These are phyloP conservation scores for Phlebiopsis gigantea DNA, from an alignment of 768 basidiomycete genomes.

Conservation along the genomic window DNA sequence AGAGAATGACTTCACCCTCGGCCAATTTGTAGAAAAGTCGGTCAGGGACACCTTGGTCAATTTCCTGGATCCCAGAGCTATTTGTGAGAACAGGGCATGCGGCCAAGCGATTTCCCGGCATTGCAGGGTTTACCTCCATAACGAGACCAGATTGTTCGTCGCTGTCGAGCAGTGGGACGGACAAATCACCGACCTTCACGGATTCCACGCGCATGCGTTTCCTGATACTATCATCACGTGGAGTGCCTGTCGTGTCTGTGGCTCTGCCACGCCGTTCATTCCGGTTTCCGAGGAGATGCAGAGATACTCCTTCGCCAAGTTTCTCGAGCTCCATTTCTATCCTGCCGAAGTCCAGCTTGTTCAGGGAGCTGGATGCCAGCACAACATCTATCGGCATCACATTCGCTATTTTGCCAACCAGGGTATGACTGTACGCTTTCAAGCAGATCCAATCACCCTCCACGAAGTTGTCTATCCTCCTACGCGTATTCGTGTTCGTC, in stretches of 20 bases:
- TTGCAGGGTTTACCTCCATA: conserved; percentile 88
- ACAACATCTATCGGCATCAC: conserved; percentile 92
- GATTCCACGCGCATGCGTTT: conserved; percentile 40
- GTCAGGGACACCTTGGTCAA: conserved; percentile 64
- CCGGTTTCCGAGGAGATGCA: conserved; percentile 90
- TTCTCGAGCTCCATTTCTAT: conserved; percentile 94
- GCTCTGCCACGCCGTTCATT: conserved; percentile 80
- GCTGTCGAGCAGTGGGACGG: conserved; percentile 89
- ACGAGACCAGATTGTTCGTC: conserved; percentile 74
- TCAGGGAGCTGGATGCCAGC: conserved; percentile 86
- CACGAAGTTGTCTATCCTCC: conserved; percentile 90
- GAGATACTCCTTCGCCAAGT: conserved; percentile 92
- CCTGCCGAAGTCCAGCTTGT: conserved; percentile 80
- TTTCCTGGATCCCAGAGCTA: conserved; percentile 66
- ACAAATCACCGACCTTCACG: conserved; percentile 55
- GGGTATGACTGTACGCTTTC: conserved; percentile 84
- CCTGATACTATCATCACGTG: conserved; percentile 86
- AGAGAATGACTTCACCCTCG: conserved; percentile 87
- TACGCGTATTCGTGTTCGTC: conserved; percentile 76
- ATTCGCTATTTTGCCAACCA: conserved; percentile 84
- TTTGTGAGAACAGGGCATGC: conserved; percentile 83
- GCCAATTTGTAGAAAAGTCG: conserved; percentile 85
- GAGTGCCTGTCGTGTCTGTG: conserved; percentile 80
- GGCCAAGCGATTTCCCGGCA: conserved; percentile 77
- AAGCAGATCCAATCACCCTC: conserved; percentile 74